A percentile compares a stretch with the other conserved stretches of the same genome.
Evolutionary conservation across 495 filamentous ascomycete species (phyloP).

Genomic region (Aspergillus sparsus): DNA sequence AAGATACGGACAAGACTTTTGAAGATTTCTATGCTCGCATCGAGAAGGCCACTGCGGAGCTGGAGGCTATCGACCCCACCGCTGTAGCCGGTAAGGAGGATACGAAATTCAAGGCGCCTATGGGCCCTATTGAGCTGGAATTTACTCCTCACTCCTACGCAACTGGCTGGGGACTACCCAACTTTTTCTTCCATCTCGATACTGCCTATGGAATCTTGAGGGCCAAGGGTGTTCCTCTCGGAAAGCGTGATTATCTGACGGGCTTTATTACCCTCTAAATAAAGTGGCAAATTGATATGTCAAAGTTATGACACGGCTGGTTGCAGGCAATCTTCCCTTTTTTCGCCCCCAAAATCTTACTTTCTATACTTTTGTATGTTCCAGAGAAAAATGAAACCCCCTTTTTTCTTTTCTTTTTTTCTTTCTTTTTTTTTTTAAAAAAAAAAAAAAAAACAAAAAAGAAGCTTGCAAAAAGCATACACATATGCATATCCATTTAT

Average conservation of each 20-base stretch:
- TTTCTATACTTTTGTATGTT: too few relatives aligned
- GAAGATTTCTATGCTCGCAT: constrained; percentile 41
- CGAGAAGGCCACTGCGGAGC: constrained; percentile 36
- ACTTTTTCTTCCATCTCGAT: constrained; percentile 59
- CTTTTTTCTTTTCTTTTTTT: too few relatives aligned
- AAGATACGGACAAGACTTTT: constrained; percentile 35
- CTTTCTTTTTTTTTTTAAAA: too few relatives aligned
- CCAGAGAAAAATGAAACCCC: too few relatives aligned
- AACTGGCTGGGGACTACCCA: constrained; percentile 45
- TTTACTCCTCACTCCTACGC: constrained; percentile 35
- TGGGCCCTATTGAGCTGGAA: constrained; percentile 21
- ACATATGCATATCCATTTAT: too few relatives aligned
- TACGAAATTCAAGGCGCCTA: constrained; percentile 28
- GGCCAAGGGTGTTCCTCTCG: constrained; percentile 55
- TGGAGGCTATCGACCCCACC: constrained; percentile 38
- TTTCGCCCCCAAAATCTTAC: too few relatives aligned
- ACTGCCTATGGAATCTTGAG: constrained; percentile 59
- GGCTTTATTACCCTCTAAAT: constrained; percentile 23
- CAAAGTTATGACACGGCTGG: too few relatives aligned
- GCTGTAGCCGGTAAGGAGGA: constrained; percentile 35
- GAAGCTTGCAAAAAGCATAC: too few relatives aligned
- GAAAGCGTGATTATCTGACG: constrained; percentile 54
- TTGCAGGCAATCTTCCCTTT: too few relatives aligned
- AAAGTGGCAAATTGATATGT: too few relatives aligned
- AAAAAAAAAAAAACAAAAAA: too few relatives aligned